Percentiles rank a stretch among this genome's conserved stretches.
phyloP scores from a whole-genome alignment of 2,329 filamentous ascomycete genomes.

The Drechmeria coniospora region DNA sequence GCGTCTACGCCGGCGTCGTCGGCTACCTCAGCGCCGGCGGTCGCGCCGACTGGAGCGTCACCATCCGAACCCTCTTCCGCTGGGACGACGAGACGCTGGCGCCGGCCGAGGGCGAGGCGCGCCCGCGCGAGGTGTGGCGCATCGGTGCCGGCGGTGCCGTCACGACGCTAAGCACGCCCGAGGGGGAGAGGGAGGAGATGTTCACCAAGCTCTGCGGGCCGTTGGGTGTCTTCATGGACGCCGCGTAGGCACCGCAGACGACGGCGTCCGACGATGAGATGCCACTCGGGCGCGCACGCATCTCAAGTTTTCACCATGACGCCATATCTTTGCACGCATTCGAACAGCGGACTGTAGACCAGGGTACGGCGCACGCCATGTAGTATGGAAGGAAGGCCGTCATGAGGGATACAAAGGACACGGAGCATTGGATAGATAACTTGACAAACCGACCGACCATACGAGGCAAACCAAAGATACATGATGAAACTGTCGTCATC shows the following conservation, averaged over 20 bases:
- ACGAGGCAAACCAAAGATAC: no score
- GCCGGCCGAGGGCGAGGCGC: conserved; percentile 13
- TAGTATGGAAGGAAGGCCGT: no score
- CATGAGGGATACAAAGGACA: no score
- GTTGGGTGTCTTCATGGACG: conserved; percentile 30
- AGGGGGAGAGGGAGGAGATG: conserved; percentile 87
- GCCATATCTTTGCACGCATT: no score
- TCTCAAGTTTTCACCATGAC: no score
- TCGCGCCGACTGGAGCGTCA: conserved; percentile 77
- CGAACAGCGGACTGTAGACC: no score
- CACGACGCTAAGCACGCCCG: conserved; percentile 64
- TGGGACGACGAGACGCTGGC: conserved; percentile 44
- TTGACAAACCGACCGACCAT: no score
- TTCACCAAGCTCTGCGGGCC: conserved; percentile 52
- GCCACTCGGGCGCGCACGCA: background rate
- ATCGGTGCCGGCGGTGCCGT: conserved; percentile 85
- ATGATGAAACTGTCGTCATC: no score
- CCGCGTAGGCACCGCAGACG: conserved; percentile 8
- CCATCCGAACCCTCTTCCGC: conserved; percentile 68
- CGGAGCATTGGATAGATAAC: no score
- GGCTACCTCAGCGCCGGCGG: conserved; percentile 83
- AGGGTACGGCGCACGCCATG: no score
- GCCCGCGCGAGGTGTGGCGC: conserved; percentile 49
- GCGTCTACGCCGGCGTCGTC: conserved; percentile 76
- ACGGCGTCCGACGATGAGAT: background rate